Base-by-base conservation (phyloP, 2,329 filamentous ascomycete species). In the Colletotrichum liaoningense region DNA sequence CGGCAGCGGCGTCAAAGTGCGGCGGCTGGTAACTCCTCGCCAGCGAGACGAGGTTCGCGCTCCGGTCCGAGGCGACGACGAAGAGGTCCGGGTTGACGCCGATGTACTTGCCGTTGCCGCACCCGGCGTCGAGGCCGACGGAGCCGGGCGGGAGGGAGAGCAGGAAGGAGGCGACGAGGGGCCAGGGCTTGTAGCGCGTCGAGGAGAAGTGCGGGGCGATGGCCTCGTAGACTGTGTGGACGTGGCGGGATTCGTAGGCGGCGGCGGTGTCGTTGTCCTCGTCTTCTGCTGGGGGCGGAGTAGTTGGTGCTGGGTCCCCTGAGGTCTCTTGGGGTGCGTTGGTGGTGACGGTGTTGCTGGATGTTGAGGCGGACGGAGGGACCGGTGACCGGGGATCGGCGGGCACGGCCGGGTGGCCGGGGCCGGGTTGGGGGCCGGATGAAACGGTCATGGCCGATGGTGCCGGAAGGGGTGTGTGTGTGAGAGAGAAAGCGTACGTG, bases 61-160 rank as follows among this genome's bases (percentile, higher is more conserved):
- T 97, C 86, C 95, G 90, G 85, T 98, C 97, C 69, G 93, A 96
- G 70, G 92, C 96, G 72, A 98, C 81, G 67, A 98, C 93, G 84
- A 94, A 95, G 62, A 98, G 84, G 77, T 90, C 84, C 26, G 87
- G 88, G 83, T 97, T 97, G 70, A 97, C 93, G 73, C 89, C 86
- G 74, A 98, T 86, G 82, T 98, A 98, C 87, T 98, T 98, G 77
- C 97, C 97, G 84, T 99, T 99, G 73, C 97, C 97, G 84, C 97
- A 98, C 74, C 97, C 97, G 69, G 98, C 88, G 83, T 99, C 97
- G 38, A 98, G 88, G 11, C 97, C 97, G 69, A 98, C 84, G 63
- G 94, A 89, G 30, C 95, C 96, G 14, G 91, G 84, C 0, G 87
- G 80, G 60, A 93, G 89, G 38, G 86, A 85, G 63, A 87, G 84